These are phyloP conservation scores for Nitzschia putrida DNA, from an alignment of 108 stramenopile species.

Conservation along the genomic window DNA sequence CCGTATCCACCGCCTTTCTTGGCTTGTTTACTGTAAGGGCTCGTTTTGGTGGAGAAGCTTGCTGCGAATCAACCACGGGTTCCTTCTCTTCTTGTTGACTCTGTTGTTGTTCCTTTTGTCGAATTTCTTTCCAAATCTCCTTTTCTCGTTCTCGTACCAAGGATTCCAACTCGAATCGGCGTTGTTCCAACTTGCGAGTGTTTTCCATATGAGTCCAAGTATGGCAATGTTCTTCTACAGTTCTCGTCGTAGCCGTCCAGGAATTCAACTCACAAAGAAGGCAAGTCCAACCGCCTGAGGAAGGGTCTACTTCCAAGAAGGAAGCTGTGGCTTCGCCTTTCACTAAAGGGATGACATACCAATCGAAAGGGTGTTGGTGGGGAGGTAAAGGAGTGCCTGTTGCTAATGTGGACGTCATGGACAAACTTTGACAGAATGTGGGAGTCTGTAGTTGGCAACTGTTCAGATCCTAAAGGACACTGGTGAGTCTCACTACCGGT, in stretches of 20 bases:
- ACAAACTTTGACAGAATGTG: too few species aligned
- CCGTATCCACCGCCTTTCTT: neutral
- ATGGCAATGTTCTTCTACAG: conserved; percentile 1
- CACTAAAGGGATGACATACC: neutral
- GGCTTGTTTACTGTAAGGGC: neutral
- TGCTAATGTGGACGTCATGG: neutral
- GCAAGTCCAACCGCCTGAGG: neutral
- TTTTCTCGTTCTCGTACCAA: conserved; percentile 6
- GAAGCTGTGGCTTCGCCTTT: neutral
- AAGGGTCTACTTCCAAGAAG: neutral
- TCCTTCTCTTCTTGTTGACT: neutral
- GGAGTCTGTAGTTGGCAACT: neutral
- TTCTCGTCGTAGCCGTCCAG: neutral
- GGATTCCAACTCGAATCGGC: neutral
- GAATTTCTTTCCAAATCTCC: neutral
- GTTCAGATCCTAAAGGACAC: neutral
- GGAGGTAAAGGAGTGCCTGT: neutral
- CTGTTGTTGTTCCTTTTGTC: conserved; percentile 14
- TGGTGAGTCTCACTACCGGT: neutral
- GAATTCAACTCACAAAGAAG: neutral
- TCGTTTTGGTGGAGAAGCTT: neutral
- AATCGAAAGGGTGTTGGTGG: conserved; percentile 1
- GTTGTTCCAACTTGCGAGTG: conserved; percentile 1
- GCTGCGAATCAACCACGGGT: neutral
- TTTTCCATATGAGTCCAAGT: neutral